phyloP scores from a whole-genome alignment of 495 filamentous ascomycete genomes.

The Penicillium goetzii region DNA sequence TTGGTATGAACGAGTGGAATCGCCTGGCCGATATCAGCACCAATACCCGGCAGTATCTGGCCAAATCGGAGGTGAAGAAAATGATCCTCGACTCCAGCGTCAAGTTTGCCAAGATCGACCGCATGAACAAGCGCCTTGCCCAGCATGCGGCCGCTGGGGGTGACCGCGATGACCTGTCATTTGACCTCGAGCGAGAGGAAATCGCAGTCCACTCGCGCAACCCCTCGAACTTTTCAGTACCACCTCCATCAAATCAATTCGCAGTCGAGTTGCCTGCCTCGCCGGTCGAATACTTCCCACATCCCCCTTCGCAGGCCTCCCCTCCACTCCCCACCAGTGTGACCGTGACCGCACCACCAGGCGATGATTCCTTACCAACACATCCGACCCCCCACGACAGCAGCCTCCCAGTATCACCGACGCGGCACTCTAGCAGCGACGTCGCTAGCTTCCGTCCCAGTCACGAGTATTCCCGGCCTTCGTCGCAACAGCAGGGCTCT shows the following conservation, averaged over 20 bases:
- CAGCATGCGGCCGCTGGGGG: slow-evolving; percentile 45
- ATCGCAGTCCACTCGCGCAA: slow-evolving; percentile 23
- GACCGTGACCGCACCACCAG: slow-evolving; percentile 30
- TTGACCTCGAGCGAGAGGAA: slow-evolving; percentile 34
- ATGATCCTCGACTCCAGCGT: slow-evolving; percentile 75
- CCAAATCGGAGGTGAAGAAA: slow-evolving; percentile 68
- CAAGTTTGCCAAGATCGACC: slow-evolving; percentile 84
- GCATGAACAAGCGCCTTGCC: slow-evolving; percentile 58
- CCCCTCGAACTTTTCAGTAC: slow-evolving; percentile 34
- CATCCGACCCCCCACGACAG: slow-evolving; percentile 43
- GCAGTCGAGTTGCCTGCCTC: slow-evolving; percentile 71
- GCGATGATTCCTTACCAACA: slow-evolving; percentile 36
- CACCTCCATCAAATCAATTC: slow-evolving; percentile 48
- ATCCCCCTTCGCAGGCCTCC: slow-evolving; percentile 33
- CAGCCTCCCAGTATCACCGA: slow-evolving; percentile 27
- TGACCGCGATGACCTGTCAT: slow-evolving; percentile 31
- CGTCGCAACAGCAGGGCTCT: slow-evolving; percentile 45
- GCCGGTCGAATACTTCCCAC: slow-evolving; percentile 38
- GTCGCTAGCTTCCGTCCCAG: slow-evolving; percentile 41
- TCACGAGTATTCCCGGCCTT: slow-evolving; percentile 37
- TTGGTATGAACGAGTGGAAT: slow-evolving; percentile 98
- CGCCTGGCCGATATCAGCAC: slow-evolving; percentile 91
- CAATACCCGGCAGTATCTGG: slow-evolving; percentile 83
- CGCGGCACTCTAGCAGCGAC: slow-evolving; percentile 46
- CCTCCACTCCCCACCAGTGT: slow-evolving; percentile 36